Conservation (phyloP, 1,284 basidiomycete genomes). For the Chondrostereum purpureum region DNA sequence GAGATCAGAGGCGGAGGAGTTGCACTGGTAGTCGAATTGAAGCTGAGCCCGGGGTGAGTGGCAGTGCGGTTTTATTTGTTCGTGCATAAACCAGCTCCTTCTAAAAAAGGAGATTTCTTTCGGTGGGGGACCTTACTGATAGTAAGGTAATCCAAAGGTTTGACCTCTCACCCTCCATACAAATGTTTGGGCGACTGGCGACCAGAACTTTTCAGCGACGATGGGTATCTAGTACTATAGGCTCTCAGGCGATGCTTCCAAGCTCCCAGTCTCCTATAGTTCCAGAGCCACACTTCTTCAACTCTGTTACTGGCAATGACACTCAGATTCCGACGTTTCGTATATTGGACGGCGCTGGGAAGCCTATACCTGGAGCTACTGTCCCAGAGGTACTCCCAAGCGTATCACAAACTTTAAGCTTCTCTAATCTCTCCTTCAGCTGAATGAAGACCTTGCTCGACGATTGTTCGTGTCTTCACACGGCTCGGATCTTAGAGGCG, state of each 20-base stretch:
- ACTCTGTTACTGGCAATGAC: conserved; percentile 56
- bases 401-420: background rate
- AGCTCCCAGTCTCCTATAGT: conserved; percentile 51
- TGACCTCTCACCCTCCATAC: too few relatives aligned
- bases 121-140: too few relatives aligned
- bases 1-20: too few relatives aligned
- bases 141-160: too few relatives aligned
- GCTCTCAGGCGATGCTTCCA: background rate
- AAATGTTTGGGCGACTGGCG: background rate
- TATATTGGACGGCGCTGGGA: conserved; percentile 72
- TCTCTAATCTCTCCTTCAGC: conserved; percentile 32
- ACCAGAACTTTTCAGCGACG: background rate
- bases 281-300: conserved; percentile 68
- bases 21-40: too few relatives aligned
- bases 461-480: conserved; percentile 46
- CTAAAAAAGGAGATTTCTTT: too few relatives aligned
- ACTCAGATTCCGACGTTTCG: conserved; percentile 76
- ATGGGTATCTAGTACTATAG: background rate
- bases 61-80: too few relatives aligned
- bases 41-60: too few relatives aligned
- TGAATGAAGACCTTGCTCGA: conserved; percentile 67
- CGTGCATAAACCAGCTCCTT: too few relatives aligned
- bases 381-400: conserved; percentile 74
- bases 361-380: conserved; percentile 64
- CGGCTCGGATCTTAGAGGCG: conserved; percentile 12